These are phyloP conservation scores for Clathrospora elynae DNA, from an alignment of 2,329 filamentous ascomycete species.

Conservation along the genomic window DNA sequence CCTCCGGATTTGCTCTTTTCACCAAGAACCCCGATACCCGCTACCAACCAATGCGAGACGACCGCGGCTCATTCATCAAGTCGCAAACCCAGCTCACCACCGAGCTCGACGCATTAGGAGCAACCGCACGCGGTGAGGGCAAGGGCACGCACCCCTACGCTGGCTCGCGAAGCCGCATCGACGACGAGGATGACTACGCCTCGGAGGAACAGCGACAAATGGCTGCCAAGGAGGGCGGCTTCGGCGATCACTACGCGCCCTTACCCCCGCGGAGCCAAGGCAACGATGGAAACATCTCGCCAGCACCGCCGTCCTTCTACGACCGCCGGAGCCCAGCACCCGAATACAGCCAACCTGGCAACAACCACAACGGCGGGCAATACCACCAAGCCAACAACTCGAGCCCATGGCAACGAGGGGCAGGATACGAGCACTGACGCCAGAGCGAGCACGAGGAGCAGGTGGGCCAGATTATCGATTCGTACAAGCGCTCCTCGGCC, in stretches of 20 bases:
- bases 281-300: slow-evolving; percentile 44
- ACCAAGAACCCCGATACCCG: slow-evolving; percentile 93
- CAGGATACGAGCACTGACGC: slow-evolving; percentile 65
- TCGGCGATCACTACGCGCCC: slow-evolving; percentile 51
- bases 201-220: slow-evolving; percentile 53
- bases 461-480: slow-evolving; percentile 44
- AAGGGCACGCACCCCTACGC: slow-evolving; percentile 52
- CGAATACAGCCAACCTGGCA: slow-evolving; percentile 47
- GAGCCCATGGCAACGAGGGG: slow-evolving; percentile 69
- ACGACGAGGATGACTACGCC: slow-evolving; percentile 71
- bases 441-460: slow-evolving; percentile 46
- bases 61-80: slow-evolving; percentile 97
- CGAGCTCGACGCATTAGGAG: slow-evolving; percentile 86
- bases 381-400: slow-evolving; percentile 58
- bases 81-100: slow-evolving; percentile 86
- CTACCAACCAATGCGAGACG: slow-evolving; percentile 96
- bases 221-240: slow-evolving; percentile 41
- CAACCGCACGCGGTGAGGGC: slow-evolving; percentile 81
- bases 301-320: slow-evolving; percentile 36
- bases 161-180: slow-evolving; percentile 61
- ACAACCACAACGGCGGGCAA: slow-evolving; percentile 41
- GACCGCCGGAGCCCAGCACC: slow-evolving; percentile 42
- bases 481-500: slow-evolving; percentile 42
- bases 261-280: slow-evolving; percentile 54
- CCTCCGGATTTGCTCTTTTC: slow-evolving; percentile 78